Percentiles rank a stretch among this genome's conserved stretches.
Conservation (phyloP, 768 basidiomycete species). For the Chalciporus sphaerocephalus region DNA sequence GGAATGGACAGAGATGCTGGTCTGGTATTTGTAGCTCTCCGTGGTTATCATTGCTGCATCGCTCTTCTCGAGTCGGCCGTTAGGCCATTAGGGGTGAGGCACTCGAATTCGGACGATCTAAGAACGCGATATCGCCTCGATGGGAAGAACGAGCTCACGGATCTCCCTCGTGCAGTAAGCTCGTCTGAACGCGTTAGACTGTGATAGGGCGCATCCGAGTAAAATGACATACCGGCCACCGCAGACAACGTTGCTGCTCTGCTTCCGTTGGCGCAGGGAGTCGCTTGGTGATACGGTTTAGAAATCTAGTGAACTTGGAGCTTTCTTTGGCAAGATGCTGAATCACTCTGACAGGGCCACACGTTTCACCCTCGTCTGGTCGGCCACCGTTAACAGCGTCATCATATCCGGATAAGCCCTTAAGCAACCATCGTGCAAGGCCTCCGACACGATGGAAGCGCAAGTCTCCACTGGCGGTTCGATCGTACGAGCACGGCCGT, state of each 20-base stretch:
- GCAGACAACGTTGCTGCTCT: not conserved
- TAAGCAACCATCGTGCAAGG: too few relatives aligned
- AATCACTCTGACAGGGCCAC: not conserved
- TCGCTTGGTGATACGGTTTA: not conserved
- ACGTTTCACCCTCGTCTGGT: too few relatives aligned
- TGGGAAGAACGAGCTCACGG: slow-evolving; percentile 7
- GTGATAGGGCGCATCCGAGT: not conserved
- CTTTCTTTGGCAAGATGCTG: slow-evolving; percentile 6
- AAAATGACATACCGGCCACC: slow-evolving; percentile 5
- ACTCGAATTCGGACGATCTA: not conserved
- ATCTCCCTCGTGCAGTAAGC: too few relatives aligned
- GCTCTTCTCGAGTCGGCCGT: not conserved
- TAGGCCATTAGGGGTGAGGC: too few relatives aligned
- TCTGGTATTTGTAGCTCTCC: slow-evolving; percentile 13
- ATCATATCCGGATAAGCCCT: too few relatives aligned
- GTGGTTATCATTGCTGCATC: not conserved
- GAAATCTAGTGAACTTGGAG: slow-evolving; percentile 10
- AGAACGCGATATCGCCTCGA: not conserved
- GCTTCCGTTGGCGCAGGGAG: not conserved
- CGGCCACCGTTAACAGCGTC: not conserved
- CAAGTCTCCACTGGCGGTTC: too few relatives aligned
- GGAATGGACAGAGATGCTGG: not conserved
- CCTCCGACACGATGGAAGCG: too few relatives aligned
- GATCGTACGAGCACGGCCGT: too few relatives aligned
- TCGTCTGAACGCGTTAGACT: too few relatives aligned